A percentile compares a stretch with the other conserved stretches of the same genome.
Conservation (phyloP, 805 yeast genomes). For the Sungouiella blattae region DNA sequence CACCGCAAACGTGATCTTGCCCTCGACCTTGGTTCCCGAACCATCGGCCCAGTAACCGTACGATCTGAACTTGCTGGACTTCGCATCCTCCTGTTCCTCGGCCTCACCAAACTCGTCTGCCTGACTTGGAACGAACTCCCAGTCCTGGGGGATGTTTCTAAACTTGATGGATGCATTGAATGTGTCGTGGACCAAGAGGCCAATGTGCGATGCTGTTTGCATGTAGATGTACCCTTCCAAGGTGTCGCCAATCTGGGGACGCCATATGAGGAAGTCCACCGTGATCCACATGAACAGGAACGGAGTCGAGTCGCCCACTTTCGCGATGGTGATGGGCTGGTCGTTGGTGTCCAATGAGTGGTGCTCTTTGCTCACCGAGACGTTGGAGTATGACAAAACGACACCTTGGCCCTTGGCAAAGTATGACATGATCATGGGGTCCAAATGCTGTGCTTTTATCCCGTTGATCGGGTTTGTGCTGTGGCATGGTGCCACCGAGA, state of each 20-base stretch:
- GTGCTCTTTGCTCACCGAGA: conserved; percentile 25
- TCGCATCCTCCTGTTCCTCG: conserved; percentile 17
- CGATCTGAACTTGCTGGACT: conserved; percentile 40
- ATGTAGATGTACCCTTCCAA: conserved; percentile 85
- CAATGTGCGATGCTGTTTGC: conserved; percentile 94
- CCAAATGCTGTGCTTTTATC: conserved; percentile 81
- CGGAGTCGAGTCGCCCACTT: conserved; percentile 75
- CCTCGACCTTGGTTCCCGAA: conserved; percentile 71
- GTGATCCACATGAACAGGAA: conserved; percentile 84
- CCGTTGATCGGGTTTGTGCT: conserved; percentile 70
- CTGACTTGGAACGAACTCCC: conserved; percentile 83
- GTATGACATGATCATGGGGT: conserved; percentile 83
- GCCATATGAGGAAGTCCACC: conserved; percentile 84
- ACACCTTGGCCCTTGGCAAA: conserved; percentile 74
- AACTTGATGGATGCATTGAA: conserved; percentile 91
- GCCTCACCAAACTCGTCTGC: conserved; percentile 52
- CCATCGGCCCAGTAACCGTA: conserved; percentile 88
- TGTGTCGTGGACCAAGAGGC: conserved; percentile 84
- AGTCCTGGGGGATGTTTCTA: conserved; percentile 75
- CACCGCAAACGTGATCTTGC: conserved; percentile 73
- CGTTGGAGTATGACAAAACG: conserved; percentile 71
- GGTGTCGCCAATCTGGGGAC: conserved; percentile 81
- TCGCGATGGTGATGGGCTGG: conserved; percentile 49
- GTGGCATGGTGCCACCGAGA: conserved; percentile 85
- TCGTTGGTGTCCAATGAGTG: conserved; percentile 33